These are phyloP conservation scores for Ajuga reptans DNA, from an alignment of 305 asterid species.

Conservation along the genomic window DNA sequence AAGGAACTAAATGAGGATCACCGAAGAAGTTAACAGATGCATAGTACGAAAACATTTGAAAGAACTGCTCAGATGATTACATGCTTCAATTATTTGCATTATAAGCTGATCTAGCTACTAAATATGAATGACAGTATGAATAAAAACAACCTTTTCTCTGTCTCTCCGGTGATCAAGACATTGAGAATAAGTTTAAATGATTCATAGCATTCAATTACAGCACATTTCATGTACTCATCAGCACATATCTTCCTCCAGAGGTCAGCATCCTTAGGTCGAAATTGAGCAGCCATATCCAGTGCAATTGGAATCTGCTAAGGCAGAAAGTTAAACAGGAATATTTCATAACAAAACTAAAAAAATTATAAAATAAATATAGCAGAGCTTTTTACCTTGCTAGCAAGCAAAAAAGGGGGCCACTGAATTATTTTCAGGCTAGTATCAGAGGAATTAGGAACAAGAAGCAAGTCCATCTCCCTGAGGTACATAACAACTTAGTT, in stretches of 20 bases:
- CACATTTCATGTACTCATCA: slow-evolving; percentile 93
- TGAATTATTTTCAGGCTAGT: slow-evolving; percentile 76
- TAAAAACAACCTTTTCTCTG: slow-evolving; percentile 73
- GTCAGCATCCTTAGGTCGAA: slow-evolving; percentile 77
- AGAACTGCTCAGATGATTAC: not conserved
- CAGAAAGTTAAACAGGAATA: slow-evolving; percentile 24
- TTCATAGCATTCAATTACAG: slow-evolving; percentile 90
- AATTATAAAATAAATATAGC: not conserved
- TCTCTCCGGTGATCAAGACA: slow-evolving; percentile 69
- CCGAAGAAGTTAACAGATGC: not conserved
- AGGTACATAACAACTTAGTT: slow-evolving; percentile 30
- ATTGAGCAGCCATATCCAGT: slow-evolving; percentile 92
- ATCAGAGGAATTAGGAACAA: slow-evolving; percentile 96
- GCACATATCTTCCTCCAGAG: slow-evolving; percentile 93
- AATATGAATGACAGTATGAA: not conserved
- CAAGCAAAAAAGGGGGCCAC: slow-evolving; percentile 99
- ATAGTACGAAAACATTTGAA: not conserved
- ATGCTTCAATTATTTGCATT: not conserved
- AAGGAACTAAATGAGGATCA: not conserved
- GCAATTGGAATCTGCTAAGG: slow-evolving; percentile 88
- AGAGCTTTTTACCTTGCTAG: slow-evolving; percentile 68
- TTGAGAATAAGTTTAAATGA: slow-evolving; percentile 79
- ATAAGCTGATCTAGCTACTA: slow-evolving; percentile 14
- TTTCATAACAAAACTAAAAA: slow-evolving; percentile 19
- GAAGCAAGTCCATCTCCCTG: slow-evolving; percentile 99